Base-by-base conservation (phyloP, 805 yeast genomes). In the Blastobotrys terrestris region DNA sequence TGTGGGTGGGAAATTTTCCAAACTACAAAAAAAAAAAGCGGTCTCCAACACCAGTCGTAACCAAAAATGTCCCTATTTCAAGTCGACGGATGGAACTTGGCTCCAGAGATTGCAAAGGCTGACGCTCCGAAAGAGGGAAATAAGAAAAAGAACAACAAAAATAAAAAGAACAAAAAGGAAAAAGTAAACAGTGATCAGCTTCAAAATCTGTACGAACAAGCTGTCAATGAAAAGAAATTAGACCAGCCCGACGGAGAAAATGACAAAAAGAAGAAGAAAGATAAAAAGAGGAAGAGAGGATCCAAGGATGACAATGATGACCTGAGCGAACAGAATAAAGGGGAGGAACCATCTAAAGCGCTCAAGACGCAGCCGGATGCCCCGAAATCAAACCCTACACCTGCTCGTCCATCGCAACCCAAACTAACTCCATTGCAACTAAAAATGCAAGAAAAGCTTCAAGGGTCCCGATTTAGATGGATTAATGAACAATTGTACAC, bases 401-500 rank as follows among this genome's bases (percentile, higher is more conserved):
- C n/a, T n/a, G n/a, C n/a, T n/a, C n/a, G n/a, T n/a, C n/a, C n/a
- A n/a, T 41, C 44, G 14, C 51, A 18, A 40, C 46, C 20, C 20
- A 61, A 62, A 45, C 58, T 62, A 20, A 62, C 66, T 13, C 62
- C 66, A 2, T 52, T 62, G 57, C 99, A 94, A 69, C 87, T 86
- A 63, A 94, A 94, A 65, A 92, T 94, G 98, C 81, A 89, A 83
- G 89, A 87, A 46, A 94, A 94, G 67, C 77, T 94, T 43, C 81
- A 95, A 1, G 99, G 99, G 0, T 89, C 98, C 0, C 75, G 99
- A 60, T 94, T 94, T 72, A 78, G 99, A 67, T 94, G 98, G 98
- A 94, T 94, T 65, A 94, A 94, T 67, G 99, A 94, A 69, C 95
- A 92, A 66, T 73, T 94, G n/a, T 94, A 94, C 66, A 94, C 98